Conservation (phyloP, 1,284 basidiomycete genomes). For the Phaffia rhodozyma region DNA sequence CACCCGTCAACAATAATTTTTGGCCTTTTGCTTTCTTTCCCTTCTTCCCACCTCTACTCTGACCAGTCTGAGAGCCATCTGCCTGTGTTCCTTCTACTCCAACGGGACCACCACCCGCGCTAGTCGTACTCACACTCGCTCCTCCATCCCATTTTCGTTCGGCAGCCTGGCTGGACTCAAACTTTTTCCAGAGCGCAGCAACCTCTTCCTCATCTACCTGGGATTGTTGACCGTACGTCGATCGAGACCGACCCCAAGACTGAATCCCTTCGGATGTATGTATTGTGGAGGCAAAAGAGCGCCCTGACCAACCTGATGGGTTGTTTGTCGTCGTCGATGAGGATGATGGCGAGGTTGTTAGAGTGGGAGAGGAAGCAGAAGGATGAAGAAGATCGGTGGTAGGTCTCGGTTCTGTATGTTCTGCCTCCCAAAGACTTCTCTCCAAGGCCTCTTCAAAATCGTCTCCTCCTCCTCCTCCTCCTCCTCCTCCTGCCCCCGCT, state of each 20-base stretch:
- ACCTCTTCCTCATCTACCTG: conserved; percentile 14
- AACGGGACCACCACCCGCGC: neutral
- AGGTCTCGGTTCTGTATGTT: neutral
- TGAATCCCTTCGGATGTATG: neutral
- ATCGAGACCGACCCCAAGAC: neutral
- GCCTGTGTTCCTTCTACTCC: neutral
- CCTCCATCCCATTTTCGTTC: neutral
- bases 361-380: neutral
- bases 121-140: neutral
- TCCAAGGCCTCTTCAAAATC: conserved; percentile 18
- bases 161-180: conserved; percentile 10
- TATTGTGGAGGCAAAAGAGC: conserved; percentile 12
- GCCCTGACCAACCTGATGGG: neutral
- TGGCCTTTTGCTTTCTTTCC: conserved; percentile 16
- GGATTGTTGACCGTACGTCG: neutral
- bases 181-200: conserved; percentile 11
- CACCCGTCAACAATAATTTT: conserved; percentile 14
- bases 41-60: neutral
- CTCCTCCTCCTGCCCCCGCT: neutral
- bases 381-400: neutral
- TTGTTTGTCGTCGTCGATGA: neutral
- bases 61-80: neutral
- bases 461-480: conserved; percentile 6
- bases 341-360: neutral
- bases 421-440: conserved; percentile 9